Evolutionary conservation across 805 yeast genomes (phyloP), one percentile per base, ranked within the genome.

Genomic region (Groenewaldozyma salmanticensis): DNA sequence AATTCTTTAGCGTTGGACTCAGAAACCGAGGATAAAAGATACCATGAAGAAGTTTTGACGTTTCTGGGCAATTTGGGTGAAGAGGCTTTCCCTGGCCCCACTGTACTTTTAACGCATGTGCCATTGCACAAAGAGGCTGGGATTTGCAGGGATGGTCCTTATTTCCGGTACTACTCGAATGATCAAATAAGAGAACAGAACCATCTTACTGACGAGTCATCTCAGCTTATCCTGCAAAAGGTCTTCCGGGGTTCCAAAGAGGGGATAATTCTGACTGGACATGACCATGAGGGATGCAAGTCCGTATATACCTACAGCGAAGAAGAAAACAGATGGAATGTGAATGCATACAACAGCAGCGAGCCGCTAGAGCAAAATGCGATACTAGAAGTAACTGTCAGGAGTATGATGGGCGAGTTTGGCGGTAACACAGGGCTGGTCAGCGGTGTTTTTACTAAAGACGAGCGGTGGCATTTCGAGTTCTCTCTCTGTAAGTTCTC

Each of bases 381-480:
- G 53, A 62, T 86, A 11, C 68, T 77, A 42, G 97, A 90, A 60
- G 66, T 83, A 42, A 90, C 94, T 0, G 96, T 92, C 18, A 68
- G 88, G 43, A 77, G 96, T 15, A 82, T 90, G 77, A 92, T 92
- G 97, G 98, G 98, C 15, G 96, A 92, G 55, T 92, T 68, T 53
- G 82, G 79, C 44, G 98, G 98, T 2, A 83, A 81, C 52, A 74
- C 87, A 1, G 98, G 97, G 0, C 62, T 92, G 9, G 62, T 92
- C 49, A 79, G 87, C 1, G 96, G 94, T 2, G 81, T 74, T 57
- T 67, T 75, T 52, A 48, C 61, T 11, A 46, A 43, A 0, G 47
- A 59, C 0, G 52, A 60, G 1, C 52, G 54, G 16, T 81, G 94
- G 90, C 31, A 42, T 11, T 88, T 83, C 65, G 63, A 70, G 21